Conservation (phyloP, 805 yeast species). For the Yamadazyma laniorum region DNA sequence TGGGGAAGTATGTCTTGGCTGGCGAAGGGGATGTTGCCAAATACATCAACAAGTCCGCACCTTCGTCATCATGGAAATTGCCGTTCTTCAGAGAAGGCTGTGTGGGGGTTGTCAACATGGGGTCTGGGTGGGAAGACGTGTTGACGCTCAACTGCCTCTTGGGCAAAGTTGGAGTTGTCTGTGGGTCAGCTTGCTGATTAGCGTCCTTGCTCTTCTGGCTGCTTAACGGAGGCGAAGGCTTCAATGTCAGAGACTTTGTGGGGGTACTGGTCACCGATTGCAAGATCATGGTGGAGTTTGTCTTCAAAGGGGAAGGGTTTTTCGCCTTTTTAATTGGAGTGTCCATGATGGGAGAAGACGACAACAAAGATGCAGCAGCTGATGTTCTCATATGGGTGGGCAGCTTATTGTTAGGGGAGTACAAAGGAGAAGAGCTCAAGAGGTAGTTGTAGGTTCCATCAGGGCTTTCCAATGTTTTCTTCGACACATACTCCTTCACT, state of each 20-base stretch:
- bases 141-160: slow-evolving; percentile 20
- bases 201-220: slow-evolving; percentile 1
- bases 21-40: slow-evolving; percentile 84
- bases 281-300: slow-evolving; percentile 21
- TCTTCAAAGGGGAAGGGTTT: slow-evolving; percentile 14
- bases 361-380: slow-evolving; percentile 32
- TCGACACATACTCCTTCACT: slow-evolving; percentile 28
- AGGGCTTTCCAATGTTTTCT: slow-evolving; percentile 21
- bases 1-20: slow-evolving; percentile 37
- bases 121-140: slow-evolving; percentile 9
- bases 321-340: slow-evolving; percentile 32
- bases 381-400: slow-evolving; percentile 41
- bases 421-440: slow-evolving; percentile 29
- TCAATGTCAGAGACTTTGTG: slow-evolving; percentile 27
- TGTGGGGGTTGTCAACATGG: slow-evolving; percentile 36
- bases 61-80: slow-evolving; percentile 51
- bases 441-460: slow-evolving; percentile 17
- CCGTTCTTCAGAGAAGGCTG: slow-evolving; percentile 22
- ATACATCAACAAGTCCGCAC: slow-evolving; percentile 78
- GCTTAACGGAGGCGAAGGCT: slow-evolving; percentile 30
- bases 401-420: slow-evolving; percentile 38
- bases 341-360: slow-evolving; percentile 26
- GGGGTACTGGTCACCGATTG: slow-evolving; percentile 31
- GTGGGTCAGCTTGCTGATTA: slow-evolving; percentile 3
- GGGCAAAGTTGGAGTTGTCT: slow-evolving; percentile 31